A percentile compares a stretch with the other conserved stretches of the same genome.
These are phyloP conservation scores for Cudoniella acicularis DNA, from an alignment of 495 filamentous ascomycete species.

Conservation along the genomic window DNA sequence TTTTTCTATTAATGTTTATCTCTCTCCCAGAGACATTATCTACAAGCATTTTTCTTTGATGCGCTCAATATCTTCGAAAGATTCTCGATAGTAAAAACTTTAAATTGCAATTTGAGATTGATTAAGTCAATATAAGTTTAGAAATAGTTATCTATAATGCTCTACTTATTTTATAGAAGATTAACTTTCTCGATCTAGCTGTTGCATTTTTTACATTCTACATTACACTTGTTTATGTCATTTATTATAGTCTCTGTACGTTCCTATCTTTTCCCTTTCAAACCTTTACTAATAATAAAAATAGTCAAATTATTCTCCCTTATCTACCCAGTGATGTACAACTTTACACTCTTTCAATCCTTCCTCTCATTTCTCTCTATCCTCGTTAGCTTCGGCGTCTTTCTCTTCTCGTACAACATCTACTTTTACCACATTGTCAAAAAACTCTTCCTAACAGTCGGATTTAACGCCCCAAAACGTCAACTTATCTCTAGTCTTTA, in stretches of 20 bases:
- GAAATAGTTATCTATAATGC: conserved; percentile 45
- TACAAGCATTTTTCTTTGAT: conserved; percentile 35
- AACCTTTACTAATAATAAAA: no score
- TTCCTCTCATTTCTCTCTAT: conserved; percentile 61
- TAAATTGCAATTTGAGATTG: conserved; percentile 46
- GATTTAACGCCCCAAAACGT: conserved; percentile 41
- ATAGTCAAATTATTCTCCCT: conserved; percentile 64
- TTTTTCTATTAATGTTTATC: conserved; percentile 39
- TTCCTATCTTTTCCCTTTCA: no score
- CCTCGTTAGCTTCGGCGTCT: conserved; percentile 48
- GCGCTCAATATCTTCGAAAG: conserved; percentile 36
- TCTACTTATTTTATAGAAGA: conserved; percentile 55
- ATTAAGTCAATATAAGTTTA: conserved; percentile 41
- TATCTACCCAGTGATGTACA: conserved; percentile 58
- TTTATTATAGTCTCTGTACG: conserved; percentile 69
- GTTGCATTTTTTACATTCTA: conserved; percentile 59
- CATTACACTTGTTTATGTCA: conserved; percentile 57
- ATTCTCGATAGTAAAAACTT: conserved; percentile 38
- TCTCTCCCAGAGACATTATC: conserved; percentile 42
- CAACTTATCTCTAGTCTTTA: conserved; percentile 49
- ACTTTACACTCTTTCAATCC: conserved; percentile 53
- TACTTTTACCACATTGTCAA: conserved; percentile 48
- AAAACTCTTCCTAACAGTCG: conserved; percentile 37
- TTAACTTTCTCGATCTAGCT: conserved; percentile 56
- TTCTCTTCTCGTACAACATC: conserved; percentile 40